Base-by-base conservation (phyloP, 805 yeast species). In the Wickerhamiella shivajii region DNA sequence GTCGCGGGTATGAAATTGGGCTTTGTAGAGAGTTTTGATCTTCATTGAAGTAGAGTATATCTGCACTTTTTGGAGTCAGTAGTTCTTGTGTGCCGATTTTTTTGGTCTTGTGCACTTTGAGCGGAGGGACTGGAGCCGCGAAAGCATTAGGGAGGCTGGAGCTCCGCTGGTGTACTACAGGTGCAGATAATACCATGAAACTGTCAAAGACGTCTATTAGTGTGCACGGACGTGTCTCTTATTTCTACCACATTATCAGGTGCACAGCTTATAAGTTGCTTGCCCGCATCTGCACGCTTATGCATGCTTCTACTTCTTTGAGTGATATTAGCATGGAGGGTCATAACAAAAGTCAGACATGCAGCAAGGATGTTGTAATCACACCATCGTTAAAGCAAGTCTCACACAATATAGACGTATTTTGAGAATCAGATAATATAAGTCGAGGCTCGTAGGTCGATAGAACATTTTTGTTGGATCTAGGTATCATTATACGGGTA, bases 71-170 rank as follows among this genome's bases (percentile, higher is more conserved):
- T 3, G 27, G 11, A 16, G 4, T 11, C 20, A 6, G 5, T 10
- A n/a, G 8, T 12, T 11, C 20, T 26, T 3, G 13, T 10, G 26
- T 23, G 27, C 22, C 19, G 23, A 11, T 18, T 8, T 4, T 20
- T 27, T 11, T 12, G 26, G 12, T 7, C 21, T 34, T 37, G 8
- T 17, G 8, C 18, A 37, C 34, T 6, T 31, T 39, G 16, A 39
- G 23, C 3, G 41, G 40, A 2, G 39, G 36, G 10, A 36, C 38
- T 4, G 31, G 31, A 10, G 16, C 26, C 5, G 11, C 15, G 10
- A 15, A 6, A 5, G 30, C 14, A 3, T 27, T 26, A 2, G 41
- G 29, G 6, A 41, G 35, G 23, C 44, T 41, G 14, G 43, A 39
- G 25, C 34, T 34, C 9, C 44, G 39, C 27, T 31, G 29, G 29